These are phyloP conservation scores for Amesomyces nigricolor DNA, from an alignment of 2,329 filamentous ascomycete species.

Conservation along the genomic window DNA sequence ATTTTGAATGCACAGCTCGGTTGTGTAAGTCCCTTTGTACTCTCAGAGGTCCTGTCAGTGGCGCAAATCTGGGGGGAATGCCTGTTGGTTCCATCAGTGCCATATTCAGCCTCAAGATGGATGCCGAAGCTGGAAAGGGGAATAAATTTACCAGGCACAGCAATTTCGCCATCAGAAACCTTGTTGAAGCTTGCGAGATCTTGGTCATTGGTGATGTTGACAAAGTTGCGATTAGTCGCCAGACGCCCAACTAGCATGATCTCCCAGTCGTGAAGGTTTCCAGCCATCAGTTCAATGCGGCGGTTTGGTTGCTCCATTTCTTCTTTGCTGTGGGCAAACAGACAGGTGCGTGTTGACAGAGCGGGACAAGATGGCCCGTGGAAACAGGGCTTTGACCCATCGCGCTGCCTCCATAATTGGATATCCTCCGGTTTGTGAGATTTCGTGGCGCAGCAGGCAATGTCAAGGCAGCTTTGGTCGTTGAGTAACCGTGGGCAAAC, in stretches of 20 bases:
- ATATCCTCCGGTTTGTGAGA: no score
- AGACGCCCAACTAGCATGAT: background rate
- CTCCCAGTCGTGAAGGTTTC: background rate
- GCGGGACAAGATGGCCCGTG: background rate
- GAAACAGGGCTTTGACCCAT: background rate
- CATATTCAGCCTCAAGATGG: background rate
- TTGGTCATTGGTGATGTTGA: slow-evolving; percentile 13
- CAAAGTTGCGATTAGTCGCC: background rate
- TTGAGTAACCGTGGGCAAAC: no score
- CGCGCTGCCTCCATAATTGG: background rate
- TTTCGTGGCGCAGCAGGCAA: no score
- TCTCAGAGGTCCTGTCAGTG: slow-evolving; percentile 1
- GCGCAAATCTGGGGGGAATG: slow-evolving; percentile 17
- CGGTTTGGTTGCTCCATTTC: background rate
- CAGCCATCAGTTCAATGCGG: background rate
- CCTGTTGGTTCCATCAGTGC: slow-evolving; percentile 7
- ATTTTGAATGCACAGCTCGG: background rate
- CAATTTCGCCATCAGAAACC: slow-evolving; percentile 21
- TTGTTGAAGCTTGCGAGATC: slow-evolving; percentile 26
- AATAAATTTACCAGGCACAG: slow-evolving; percentile 22
- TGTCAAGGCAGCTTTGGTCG: no score
- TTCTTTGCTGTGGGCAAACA: background rate
- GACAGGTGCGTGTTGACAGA: background rate
- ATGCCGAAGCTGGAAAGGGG: background rate
- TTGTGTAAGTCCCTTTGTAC: slow-evolving; percentile 14